These are phyloP conservation scores for Hypoxylon lienhwacheense DNA, from an alignment of 495 filamentous ascomycete species.

Conservation along the genomic window DNA sequence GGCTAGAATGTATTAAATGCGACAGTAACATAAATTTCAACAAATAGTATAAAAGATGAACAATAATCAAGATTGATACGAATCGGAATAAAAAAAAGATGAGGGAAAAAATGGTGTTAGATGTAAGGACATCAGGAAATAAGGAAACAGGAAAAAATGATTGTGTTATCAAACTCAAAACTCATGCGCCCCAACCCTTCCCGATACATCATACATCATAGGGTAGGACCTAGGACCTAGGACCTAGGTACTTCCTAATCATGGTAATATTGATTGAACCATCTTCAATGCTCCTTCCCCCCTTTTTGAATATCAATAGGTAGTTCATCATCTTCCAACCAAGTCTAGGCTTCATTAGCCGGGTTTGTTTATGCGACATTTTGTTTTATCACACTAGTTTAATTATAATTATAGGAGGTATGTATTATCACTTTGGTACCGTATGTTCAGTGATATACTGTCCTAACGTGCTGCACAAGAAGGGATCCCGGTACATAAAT, in stretches of 20 bases:
- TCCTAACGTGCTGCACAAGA: no score
- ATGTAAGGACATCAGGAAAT: neutral
- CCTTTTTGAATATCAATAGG: slow-evolving; percentile 4
- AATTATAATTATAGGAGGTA: slow-evolving; percentile 27
- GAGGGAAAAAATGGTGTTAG: neutral
- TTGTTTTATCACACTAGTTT: slow-evolving; percentile 26
- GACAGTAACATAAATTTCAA: neutral
- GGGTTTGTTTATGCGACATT: slow-evolving; percentile 30
- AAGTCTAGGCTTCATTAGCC: slow-evolving; percentile 37
- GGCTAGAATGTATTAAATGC: neutral
- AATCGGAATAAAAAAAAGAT: neutral
- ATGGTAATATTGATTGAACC: no score
- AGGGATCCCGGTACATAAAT: no score
- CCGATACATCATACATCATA: slow-evolving; percentile 9
- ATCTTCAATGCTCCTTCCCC: slow-evolving; percentile 2
- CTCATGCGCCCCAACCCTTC: slow-evolving; percentile 26
- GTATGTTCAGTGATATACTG: slow-evolving; percentile 9
- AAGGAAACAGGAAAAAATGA: slow-evolving; percentile 8
- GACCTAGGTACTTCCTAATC: no score
- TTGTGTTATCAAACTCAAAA: slow-evolving; percentile 32
- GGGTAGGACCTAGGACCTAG: no score
- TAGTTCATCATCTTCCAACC: no score
- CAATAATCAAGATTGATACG: no score
- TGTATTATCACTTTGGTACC: slow-evolving; percentile 22
- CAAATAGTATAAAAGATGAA: neutral